Conservation (phyloP, 148 eudicot species). For the Salicornia ramosissima region DNA sequence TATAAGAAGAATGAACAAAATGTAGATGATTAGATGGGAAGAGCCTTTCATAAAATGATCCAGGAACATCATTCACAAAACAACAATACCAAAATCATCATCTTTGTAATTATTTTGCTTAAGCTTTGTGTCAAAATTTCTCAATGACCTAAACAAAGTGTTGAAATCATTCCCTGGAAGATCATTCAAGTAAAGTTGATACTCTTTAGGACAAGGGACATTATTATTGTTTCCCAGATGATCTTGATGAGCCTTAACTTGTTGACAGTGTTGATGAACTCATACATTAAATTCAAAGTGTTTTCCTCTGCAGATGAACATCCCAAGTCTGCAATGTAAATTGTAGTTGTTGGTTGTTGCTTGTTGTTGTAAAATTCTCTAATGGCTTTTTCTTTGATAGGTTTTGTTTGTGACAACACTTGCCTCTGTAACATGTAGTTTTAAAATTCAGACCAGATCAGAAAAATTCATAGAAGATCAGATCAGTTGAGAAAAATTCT, state of each 20-base stretch:
- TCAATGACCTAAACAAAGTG: conserved; percentile 27
- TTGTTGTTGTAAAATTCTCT: not conserved
- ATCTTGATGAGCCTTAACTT: conserved; percentile 6
- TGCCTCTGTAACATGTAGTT: conserved; percentile 14
- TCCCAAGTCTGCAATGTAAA: conserved; percentile 26
- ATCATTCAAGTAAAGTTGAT: conserved; percentile 42
- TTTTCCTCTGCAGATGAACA: conserved; percentile 19
- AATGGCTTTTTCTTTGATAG: conserved; percentile 17
- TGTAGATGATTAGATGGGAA: no score
- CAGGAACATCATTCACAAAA: conserved; percentile 37
- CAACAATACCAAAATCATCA: conserved; percentile 14
- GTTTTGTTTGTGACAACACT: conserved; percentile 10
- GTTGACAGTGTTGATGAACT: not conserved
- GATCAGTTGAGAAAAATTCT: no score
- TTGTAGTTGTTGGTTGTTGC: conserved; percentile 4
- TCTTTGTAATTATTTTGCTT: conserved; percentile 17
- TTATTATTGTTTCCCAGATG: not conserved
- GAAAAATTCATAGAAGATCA: no score
- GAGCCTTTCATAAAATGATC: conserved; percentile 50
- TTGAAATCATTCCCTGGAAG: conserved; percentile 52
- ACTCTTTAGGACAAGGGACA: conserved; percentile 10
- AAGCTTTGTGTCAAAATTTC: conserved; percentile 19
- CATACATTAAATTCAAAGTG: not conserved
- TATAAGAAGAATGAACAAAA: conserved; percentile 41
- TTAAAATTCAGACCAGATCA: no score